These are phyloP conservation scores for Leccinellum rugosiceps DNA, from an alignment of 768 basidiomycete species.

Conservation along the genomic window DNA sequence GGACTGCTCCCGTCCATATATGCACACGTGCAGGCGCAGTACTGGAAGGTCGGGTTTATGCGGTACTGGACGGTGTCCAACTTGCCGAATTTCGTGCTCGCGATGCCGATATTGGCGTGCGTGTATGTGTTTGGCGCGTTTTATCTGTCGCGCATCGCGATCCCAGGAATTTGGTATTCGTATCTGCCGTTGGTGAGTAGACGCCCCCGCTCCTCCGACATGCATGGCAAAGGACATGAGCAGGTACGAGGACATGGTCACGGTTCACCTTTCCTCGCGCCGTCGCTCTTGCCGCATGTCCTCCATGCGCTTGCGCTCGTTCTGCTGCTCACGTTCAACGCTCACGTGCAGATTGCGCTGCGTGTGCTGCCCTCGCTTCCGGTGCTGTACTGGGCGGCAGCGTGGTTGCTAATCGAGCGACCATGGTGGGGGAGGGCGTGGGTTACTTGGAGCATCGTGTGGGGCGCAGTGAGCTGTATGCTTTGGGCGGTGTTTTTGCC, in stretches of 20 bases:
- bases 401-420: conserved; percentile 53
- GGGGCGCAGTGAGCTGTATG: conserved; percentile 67
- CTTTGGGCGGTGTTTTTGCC: conserved; percentile 87
- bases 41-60: conserved; percentile 87
- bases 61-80: conserved; percentile 83
- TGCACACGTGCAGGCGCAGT: conserved; percentile 70
- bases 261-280: conserved; percentile 30
- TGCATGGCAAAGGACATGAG: neutral
- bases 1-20: conserved; percentile 67
- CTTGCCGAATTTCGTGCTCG: conserved; percentile 84
- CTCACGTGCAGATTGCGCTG: conserved; percentile 86
- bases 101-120: conserved; percentile 62
- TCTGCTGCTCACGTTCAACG: conserved; percentile 67
- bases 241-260: no score
- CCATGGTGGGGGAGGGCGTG: conserved; percentile 54
- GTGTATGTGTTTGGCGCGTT: conserved; percentile 35
- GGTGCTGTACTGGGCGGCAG: conserved; percentile 82
- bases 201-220: neutral
- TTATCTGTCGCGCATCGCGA: conserved; percentile 17
- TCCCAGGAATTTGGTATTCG: neutral
- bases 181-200: neutral
- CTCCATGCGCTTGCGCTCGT: conserved; percentile 66
- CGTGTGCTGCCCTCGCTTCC: conserved; percentile 77
- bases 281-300: conserved; percentile 62
- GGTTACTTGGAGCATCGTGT: conserved; percentile 75